These are phyloP conservation scores for Puccinia polysora DNA, from an alignment of 1,284 basidiomycete genomes.

Conservation along the genomic window DNA sequence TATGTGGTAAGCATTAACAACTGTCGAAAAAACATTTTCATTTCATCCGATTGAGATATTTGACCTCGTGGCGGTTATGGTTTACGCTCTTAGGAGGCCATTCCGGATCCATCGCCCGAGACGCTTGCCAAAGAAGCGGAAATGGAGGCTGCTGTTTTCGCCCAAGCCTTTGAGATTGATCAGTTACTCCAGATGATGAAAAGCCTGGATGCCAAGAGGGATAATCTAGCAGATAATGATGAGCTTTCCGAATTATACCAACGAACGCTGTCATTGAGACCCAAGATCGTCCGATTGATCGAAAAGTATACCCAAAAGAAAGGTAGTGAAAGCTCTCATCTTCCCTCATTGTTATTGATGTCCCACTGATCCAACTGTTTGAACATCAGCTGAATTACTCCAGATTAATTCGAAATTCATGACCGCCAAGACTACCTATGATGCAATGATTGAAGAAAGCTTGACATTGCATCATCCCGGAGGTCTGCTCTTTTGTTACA, in stretches of 20 bases:
- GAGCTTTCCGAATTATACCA: slow-evolving; percentile 94
- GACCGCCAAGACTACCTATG: slow-evolving; percentile 49
- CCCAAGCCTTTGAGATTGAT: slow-evolving; percentile 81
- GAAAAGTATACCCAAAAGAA: slow-evolving; percentile 93
- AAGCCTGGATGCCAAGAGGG: slow-evolving; percentile 64
- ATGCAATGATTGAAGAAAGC: slow-evolving; percentile 47
- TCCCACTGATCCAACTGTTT: no score
- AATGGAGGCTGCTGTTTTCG: slow-evolving; percentile 79
- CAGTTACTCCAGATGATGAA: slow-evolving; percentile 74
- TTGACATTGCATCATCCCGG: slow-evolving; percentile 40
- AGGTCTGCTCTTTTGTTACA: slow-evolving; percentile 21
- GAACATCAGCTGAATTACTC: slow-evolving; percentile 47
- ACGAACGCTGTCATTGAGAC: slow-evolving; percentile 76
- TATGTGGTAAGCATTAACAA: slow-evolving; percentile 89
- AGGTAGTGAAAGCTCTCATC: slow-evolving; percentile 61
- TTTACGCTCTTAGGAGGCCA: slow-evolving; percentile 80
- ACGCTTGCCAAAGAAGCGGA: slow-evolving; percentile 81
- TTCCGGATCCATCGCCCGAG: slow-evolving; percentile 75
- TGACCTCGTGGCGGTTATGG: no score
- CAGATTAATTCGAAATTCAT: slow-evolving; percentile 49
- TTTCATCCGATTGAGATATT: not conserved
- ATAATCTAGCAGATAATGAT: slow-evolving; percentile 86
- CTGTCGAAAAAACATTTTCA: no score
- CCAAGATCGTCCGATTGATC: slow-evolving; percentile 92
- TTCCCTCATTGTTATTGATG: not conserved